Percentiles rank a stretch among this genome's conserved stretches.
Conservation (phyloP, 2,329 filamentous ascomycete species). For the Thielaviopsis musarum region DNA sequence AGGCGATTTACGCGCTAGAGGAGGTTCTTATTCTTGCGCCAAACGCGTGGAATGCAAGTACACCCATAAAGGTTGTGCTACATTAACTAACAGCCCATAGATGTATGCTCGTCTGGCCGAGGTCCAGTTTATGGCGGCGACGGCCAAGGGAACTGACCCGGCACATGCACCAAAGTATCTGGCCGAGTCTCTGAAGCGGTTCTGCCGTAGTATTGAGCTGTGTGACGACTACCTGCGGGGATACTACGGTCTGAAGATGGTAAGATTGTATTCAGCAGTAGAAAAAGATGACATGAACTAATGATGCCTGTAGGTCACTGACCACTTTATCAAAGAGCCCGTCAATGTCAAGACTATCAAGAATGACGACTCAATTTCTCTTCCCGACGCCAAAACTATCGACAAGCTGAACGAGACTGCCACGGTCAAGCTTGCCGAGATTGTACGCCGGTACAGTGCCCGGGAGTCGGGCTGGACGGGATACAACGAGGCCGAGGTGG, state of each 20-base stretch:
- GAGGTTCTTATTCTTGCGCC: slow-evolving; percentile 76
- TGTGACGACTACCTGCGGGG: slow-evolving; percentile 86
- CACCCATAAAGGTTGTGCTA: background rate
- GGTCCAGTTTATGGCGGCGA: slow-evolving; percentile 54
- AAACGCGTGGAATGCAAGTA: slow-evolving; percentile 83
- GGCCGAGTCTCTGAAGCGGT: slow-evolving; percentile 63
- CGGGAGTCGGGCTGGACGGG: slow-evolving; percentile 53
- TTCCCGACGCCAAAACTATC: slow-evolving; percentile 41
- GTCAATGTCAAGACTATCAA: slow-evolving; percentile 28
- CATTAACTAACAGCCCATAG: slow-evolving; percentile 25
- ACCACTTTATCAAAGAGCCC: slow-evolving; percentile 28
- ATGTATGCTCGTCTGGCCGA: slow-evolving; percentile 80
- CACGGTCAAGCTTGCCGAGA: slow-evolving; percentile 59
- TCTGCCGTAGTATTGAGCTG: slow-evolving; percentile 79
- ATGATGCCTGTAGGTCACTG: slow-evolving; percentile 26
- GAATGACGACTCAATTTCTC: slow-evolving; percentile 31
- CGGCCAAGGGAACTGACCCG: slow-evolving; percentile 19
- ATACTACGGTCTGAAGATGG: slow-evolving; percentile 78
- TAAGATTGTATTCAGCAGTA: slow-evolving; percentile 22
- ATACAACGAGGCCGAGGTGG: slow-evolving; percentile 54
- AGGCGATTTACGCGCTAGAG: slow-evolving; percentile 77
- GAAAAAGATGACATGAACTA: background rate
- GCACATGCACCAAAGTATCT: slow-evolving; percentile 31
- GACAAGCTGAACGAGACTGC: slow-evolving; percentile 55
- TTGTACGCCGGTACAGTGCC: slow-evolving; percentile 46